These are phyloP conservation scores for Arthromyces matolae DNA, from an alignment of 768 basidiomycete species.

Conservation along the genomic window DNA sequence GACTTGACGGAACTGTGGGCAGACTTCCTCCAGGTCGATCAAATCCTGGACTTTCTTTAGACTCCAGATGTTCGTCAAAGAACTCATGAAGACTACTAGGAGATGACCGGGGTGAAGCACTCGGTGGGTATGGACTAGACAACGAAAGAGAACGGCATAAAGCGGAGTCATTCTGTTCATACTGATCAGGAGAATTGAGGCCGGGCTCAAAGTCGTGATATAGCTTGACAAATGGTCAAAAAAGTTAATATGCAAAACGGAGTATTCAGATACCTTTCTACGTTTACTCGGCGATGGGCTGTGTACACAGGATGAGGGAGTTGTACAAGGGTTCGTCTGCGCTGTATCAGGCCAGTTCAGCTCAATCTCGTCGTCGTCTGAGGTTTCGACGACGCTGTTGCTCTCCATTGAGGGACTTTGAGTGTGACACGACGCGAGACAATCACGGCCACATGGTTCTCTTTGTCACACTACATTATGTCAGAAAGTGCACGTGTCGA, in stretches of 20 bases:
- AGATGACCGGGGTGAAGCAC: constrained; percentile 4
- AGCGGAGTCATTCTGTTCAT: background rate
- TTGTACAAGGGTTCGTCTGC: too few species aligned
- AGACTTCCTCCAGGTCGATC: too few species aligned
- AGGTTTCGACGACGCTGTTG: constrained; percentile 56
- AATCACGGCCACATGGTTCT: constrained; percentile 10
- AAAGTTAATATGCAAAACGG: background rate
- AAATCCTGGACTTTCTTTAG: too few species aligned
- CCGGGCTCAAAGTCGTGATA: constrained; percentile 1
- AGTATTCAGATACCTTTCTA: constrained; percentile 13
- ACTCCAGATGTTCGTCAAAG: too few species aligned
- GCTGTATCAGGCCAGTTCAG: constrained; percentile 27
- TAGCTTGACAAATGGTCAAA: background rate
- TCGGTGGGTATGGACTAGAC: too few species aligned
- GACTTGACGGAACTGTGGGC: background rate
- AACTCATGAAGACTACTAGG: background rate
- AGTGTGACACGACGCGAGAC: constrained; percentile 9
- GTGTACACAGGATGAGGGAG: too few species aligned
- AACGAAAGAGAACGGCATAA: background rate
- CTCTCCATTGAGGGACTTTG: constrained; percentile 24
- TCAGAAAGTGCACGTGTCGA: constrained; percentile 5
- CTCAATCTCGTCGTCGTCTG: constrained; percentile 59
- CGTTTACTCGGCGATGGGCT: constrained; percentile 22
- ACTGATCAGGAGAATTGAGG: background rate
- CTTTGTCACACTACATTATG: background rate